Base-by-base conservation (phyloP, 257 asterid species). In the Catharanthus roseus region DNA sequence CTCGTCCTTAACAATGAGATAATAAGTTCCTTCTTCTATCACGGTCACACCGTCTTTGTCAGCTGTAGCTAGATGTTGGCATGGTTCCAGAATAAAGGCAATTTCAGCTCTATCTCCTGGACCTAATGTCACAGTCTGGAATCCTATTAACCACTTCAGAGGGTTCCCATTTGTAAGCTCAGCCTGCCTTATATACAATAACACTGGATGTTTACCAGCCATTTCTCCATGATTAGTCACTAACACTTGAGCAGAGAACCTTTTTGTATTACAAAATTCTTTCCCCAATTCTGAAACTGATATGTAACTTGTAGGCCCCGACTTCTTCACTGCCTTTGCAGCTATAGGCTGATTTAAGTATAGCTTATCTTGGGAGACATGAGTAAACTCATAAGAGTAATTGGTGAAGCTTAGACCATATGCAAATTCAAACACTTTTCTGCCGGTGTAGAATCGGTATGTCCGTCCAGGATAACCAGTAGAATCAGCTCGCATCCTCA, bases 381-480 rank as follows among this genome's bases (percentile, higher is more conserved):
- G 78, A 55, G 76, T 9, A 62, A 86, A 81, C 63, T 77, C 42
- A 72, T 90, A 82, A 1, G 86, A 65, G 28, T 81, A 85, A 10
- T 60, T 78, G 10, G 89, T 69, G 85, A 88, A 90, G 85, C 96
- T 88, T 13, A 90, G 93, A 53, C 97, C 97, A 36, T 81, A 75
- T 44, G 91, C 91, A 3, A 81, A 90, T 73, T 88, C 88, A 1
- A 57, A 90, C 1, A 90, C 93, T 77, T 75, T 84, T 67, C 74
- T 78, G n/a, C 96, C 95, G 0, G 55, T 77, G 82, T 90, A 88
- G 76, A 90, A 90, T 73, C 89, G 82, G 72, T 88, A 90, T 0
- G 97, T 88, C 12, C 97, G 79, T 3, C 97, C 91, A 1, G 90
- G 95, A 75, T 90, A 86, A 15, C 93, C 89, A 1, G 91, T 80